Evolutionary conservation across 2,329 filamentous ascomycete species (phyloP).

Genomic region (Paecilomyces variotii): DNA sequence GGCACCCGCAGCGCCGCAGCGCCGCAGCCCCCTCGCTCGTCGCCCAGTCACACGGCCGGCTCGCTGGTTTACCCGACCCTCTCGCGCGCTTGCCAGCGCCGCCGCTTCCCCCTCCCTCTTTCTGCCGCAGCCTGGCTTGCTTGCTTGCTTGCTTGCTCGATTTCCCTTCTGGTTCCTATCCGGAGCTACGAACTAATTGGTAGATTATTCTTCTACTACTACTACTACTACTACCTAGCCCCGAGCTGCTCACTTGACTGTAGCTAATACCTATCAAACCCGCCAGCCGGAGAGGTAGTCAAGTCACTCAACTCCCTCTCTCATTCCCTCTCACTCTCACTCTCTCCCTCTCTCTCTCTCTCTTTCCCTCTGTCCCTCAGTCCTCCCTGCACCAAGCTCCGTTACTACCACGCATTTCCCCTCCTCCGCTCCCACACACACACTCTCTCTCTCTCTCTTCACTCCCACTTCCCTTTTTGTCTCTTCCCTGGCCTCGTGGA

Average conservation of each 20-base stretch:
- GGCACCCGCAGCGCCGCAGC: slow-evolving; percentile 16
- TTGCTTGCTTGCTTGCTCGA: neutral
- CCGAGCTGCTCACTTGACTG: neutral
- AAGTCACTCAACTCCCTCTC: too few relatives aligned
- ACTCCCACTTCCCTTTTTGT: neutral
- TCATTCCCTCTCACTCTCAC: too few relatives aligned
- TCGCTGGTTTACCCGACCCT: slow-evolving; percentile 6
- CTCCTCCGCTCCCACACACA: neutral
- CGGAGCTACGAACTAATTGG: neutral
- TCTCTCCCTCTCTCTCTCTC: too few relatives aligned
- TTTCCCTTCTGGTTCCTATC: neutral
- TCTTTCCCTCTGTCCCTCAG: neutral
- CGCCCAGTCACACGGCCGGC: neutral
- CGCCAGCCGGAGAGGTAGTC: neutral
- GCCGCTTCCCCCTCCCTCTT: neutral
- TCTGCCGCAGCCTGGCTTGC: neutral
- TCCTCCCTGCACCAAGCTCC: neutral
- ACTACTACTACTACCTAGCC: neutral
- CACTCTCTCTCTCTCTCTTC: neutral
- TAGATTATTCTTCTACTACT: neutral
- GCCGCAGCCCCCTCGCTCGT: slow-evolving; percentile 1
- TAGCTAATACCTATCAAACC: neutral
- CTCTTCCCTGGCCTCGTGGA: neutral
- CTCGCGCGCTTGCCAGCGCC: slow-evolving; percentile 8
- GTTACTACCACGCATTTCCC: neutral